phyloP scores from a whole-genome alignment of 2,329 filamentous ascomycete genomes.

The Diaporthe capsici region DNA sequence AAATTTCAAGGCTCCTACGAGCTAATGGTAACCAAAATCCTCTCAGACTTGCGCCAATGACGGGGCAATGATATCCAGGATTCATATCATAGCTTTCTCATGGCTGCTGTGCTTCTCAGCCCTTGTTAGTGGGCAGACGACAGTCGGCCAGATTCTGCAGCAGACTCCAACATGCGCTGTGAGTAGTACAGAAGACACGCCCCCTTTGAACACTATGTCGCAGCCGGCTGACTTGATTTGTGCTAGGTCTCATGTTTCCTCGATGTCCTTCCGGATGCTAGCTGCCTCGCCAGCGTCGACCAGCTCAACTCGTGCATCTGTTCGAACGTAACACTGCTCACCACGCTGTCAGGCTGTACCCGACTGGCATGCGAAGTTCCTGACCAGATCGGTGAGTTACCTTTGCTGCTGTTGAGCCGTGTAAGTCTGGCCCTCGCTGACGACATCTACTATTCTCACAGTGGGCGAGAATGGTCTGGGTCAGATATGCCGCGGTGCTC shows the following conservation, averaged over 20 bases:
- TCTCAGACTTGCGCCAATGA: conserved; percentile 5
- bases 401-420: background rate
- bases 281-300: conserved; percentile 15
- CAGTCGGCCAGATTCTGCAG: conserved; percentile 12
- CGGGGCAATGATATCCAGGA: conserved; percentile 23
- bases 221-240: background rate
- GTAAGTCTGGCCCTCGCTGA: background rate
- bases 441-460: background rate
- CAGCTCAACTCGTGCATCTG: conserved; percentile 34
- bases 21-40: background rate
- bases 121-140: conserved; percentile 33
- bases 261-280: background rate
- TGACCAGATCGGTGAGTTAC: conserved; percentile 26
- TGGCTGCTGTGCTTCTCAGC: conserved; percentile 29
- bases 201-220: background rate
- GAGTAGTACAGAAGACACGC: background rate
- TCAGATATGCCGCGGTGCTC: conserved; percentile 18
- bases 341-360: conserved; percentile 26
- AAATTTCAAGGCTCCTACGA: background rate
- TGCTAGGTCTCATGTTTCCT: conserved; percentile 28
- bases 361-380: conserved; percentile 24
- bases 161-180: conserved; percentile 33
- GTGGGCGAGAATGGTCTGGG: background rate
- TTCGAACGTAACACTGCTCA: conserved; percentile 27
- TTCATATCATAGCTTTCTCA: conserved; percentile 17